These are phyloP conservation scores for Boletus tylopilopsis DNA, from an alignment of 768 basidiomycete genomes.

Conservation along the genomic window DNA sequence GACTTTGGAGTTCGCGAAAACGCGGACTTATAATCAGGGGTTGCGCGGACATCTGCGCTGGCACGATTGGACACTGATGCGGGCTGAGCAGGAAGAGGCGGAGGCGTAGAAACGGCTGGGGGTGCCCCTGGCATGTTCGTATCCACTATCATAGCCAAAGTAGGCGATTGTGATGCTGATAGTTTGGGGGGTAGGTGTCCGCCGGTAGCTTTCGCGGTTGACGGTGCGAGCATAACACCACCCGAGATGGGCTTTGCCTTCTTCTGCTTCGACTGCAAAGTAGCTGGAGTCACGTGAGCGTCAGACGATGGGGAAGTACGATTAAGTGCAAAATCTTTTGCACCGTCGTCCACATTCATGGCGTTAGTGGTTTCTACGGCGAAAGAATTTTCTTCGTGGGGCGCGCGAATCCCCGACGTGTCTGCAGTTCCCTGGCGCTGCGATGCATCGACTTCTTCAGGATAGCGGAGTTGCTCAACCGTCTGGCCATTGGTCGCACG, in stretches of 20 bases:
- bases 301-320: neutral
- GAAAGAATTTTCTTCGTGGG: constrained; percentile 5
- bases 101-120: constrained; percentile 4
- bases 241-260: constrained; percentile 14
- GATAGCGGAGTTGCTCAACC: neutral
- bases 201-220: neutral
- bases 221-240: constrained; percentile 13
- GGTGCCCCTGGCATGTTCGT: neutral
- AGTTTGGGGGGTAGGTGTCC: constrained; percentile 3
- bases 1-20: constrained; percentile 23
- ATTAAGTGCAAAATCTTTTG: neutral
- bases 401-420: constrained; percentile 24
- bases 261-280: neutral
- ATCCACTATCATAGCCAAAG: too few relatives aligned
- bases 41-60: neutral
- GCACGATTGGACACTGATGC: constrained; percentile 12
- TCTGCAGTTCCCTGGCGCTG: constrained; percentile 31
- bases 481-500: neutral
- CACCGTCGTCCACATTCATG: constrained; percentile 5
- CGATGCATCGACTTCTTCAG: neutral
- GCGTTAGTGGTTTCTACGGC: neutral
- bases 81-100: constrained; percentile 8
- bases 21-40: constrained; percentile 7
- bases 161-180: neutral
- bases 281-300: neutral